phyloP scores from a whole-genome alignment of 2,329 filamentous ascomycete genomes.

The Colletotrichum scovillei region DNA sequence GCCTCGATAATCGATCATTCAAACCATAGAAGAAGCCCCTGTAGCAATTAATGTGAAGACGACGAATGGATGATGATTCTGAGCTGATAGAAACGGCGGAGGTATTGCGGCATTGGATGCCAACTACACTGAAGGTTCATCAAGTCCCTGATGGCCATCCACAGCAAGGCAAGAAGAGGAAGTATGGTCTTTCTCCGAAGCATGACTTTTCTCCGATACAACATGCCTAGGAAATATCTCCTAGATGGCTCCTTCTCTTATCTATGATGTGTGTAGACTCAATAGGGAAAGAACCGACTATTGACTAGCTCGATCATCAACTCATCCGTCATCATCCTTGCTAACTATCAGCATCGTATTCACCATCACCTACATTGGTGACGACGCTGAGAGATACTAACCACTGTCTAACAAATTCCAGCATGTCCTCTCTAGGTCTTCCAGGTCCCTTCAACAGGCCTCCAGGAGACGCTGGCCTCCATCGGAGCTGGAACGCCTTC shows the following conservation, averaged over 20 bases:
- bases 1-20: not conserved
- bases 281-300: not conserved
- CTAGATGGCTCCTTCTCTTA: not conserved
- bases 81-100: not conserved
- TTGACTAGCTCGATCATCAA: not conserved
- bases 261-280: too few species aligned
- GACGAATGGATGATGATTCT: not conserved
- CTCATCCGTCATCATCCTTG: not conserved
- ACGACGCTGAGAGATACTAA: not conserved
- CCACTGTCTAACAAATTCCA: not conserved
- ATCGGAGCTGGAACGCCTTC: constrained; percentile 1
- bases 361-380: not conserved
- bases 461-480: not conserved
- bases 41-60: not conserved
- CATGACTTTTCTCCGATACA: not conserved
- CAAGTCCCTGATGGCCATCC: not conserved
- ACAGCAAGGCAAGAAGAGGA: not conserved
- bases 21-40: too few species aligned
- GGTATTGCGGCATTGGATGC: not conserved
- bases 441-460: not conserved
- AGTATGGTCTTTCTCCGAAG: not conserved
- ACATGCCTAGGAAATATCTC: not conserved
- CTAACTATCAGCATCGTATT: not conserved
- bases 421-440: constrained; percentile 7
- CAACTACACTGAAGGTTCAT: not conserved